These are phyloP conservation scores for Lactarius psammicola DNA, from an alignment of 768 basidiomycete genomes.

Conservation along the genomic window DNA sequence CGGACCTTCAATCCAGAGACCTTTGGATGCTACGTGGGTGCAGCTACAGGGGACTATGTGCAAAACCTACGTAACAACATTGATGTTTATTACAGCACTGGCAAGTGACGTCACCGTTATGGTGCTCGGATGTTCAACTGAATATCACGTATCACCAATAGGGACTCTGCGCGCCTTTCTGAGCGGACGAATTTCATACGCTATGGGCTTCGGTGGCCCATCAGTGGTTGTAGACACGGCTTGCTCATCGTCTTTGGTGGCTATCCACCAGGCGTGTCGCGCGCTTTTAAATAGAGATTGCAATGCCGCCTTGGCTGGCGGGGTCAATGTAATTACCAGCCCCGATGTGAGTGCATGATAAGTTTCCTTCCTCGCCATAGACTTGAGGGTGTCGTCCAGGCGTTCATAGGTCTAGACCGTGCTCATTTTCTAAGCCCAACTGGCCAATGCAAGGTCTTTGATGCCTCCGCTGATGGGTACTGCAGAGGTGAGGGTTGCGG, in stretches of 20 bases:
- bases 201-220: constrained; percentile 65
- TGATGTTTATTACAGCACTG: constrained; percentile 70
- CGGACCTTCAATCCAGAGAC: constrained; percentile 49
- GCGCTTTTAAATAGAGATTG: constrained; percentile 65
- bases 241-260: constrained; percentile 68
- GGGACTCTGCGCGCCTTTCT: constrained; percentile 69
- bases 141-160: constrained; percentile 29
- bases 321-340: constrained; percentile 69
- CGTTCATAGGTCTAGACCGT: constrained; percentile 65
- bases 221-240: constrained; percentile 73
- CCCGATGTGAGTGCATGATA: constrained; percentile 54
- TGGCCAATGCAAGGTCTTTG: constrained; percentile 70
- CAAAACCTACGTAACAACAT: constrained; percentile 61
- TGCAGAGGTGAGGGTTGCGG: constrained; percentile 69
- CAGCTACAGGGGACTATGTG: constrained; percentile 65
- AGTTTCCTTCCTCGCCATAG: neutral
- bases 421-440: constrained; percentile 66
- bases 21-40: constrained; percentile 69
- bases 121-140: neutral
- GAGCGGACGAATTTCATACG: constrained; percentile 69
- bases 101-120: constrained; percentile 36
- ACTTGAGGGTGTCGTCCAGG: constrained; percentile 40
- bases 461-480: constrained; percentile 71
- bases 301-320: constrained; percentile 65
- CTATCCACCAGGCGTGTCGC: constrained; percentile 67